Evolutionary conservation across 139 green algal genomes (phyloP), one percentile per base, ranked within the genome.

Genomic region (Eudorina sp.): DNA sequence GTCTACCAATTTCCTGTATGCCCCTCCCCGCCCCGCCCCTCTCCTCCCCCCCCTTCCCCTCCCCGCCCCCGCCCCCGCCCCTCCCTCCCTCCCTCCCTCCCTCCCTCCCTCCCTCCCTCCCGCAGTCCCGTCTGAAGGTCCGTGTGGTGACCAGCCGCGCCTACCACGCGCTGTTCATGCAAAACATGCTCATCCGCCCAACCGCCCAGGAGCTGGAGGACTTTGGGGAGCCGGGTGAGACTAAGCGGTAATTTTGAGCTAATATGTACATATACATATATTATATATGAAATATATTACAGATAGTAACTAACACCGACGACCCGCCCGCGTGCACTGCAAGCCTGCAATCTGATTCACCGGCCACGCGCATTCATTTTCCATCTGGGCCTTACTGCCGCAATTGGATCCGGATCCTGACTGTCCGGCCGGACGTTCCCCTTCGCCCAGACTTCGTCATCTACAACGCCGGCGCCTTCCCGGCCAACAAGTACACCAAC

Each of bases 161-260:
- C 36, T 99, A 99, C 93, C 98, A 99, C 90, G 95, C 97, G 4
- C 94, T 99, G 29, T 99, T 99, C 92, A 98, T 98, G 95, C 90
- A 96, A 93, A 99, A 99, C 95, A 99, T 99, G 97, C 94, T 99
- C 77, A 99, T 99, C 66, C 75, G 95, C 25, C 95, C 95, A 53
- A 97, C 90, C 6, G 80, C 90, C 21, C 89, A 96, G 64, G 96
- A 99, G 95, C 94, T 99, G 29, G 81, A 91, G 7, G 79, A 85
- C 73, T 98, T 98, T 91, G 95, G 95, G 11, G 91, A 95, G 83
- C 97, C 97, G 31, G 80, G 80, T 86, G 60, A 46, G 75, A n/a
- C n/a, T n/a, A n/a, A n/a, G 4, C 7, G 7, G 29, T 25, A 66
- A 11, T 66, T 11, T 11, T 66, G 27, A 66, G 23, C 55, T 11